Base-by-base conservation (phyloP, 148 eudicot genomes). In the Cornus kousa region DNA sequence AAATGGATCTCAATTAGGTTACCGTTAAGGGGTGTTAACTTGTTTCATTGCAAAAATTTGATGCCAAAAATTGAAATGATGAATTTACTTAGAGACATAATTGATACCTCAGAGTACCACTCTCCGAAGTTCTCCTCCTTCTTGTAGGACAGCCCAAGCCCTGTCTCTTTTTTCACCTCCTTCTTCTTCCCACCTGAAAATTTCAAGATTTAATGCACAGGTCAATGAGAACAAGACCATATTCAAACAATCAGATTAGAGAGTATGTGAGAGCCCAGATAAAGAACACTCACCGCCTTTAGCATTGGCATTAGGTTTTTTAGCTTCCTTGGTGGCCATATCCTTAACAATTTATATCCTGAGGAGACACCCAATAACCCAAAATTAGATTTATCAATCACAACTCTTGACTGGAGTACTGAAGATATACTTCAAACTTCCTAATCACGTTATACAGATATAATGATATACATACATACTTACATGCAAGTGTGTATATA, bases 21-120 rank as follows among this genome's bases (percentile, higher is more conserved):
- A 7, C 12, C 3, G 53, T 48, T 48, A 8, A 48, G 53, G 53
- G 53, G 53, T 7, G 53, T 48, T 48, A 48, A 7, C 53, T 35
- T 35, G 37, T 43, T 43, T 43, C 6, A 43, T 43, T 43, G 9
- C 48, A 43, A 43, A 43, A 0, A 5, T 7, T 43, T 12, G 17
- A 53, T 53, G 19, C 17, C 59, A 53, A 16, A 12, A 53, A 53
- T 11, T 2, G 59, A 53, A 14, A 53, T 53, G 17, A 19, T 53
- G 4, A 53, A 53, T 53, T 12, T 53, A 50, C 75, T 55, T n/a
- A 16, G 7, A 8, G 22, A 68, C 69, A 43, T 10, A 67, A 66
- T n/a, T 67, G n/a, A 60, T 84, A 97, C 99, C 99, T 97, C 98
- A 37, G 99, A 97, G 76, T 97, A 97, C 99, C 99, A 97, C 78